These are phyloP conservation scores for Tricholoma matsutake DNA, from an alignment of 768 basidiomycete species.

Conservation along the genomic window DNA sequence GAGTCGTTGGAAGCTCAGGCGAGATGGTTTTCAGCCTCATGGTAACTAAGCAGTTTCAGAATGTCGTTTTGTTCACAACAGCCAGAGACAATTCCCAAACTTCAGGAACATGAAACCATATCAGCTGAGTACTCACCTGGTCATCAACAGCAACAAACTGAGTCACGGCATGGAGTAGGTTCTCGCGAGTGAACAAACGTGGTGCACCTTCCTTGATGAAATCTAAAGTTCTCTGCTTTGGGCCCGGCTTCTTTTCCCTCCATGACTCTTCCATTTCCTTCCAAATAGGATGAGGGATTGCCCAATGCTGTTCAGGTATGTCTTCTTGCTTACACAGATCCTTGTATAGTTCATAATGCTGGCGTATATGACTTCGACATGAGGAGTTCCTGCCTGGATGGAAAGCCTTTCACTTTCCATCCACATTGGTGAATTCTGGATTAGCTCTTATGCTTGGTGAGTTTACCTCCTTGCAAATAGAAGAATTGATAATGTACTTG, in stretches of 20 bases:
- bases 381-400: background rate
- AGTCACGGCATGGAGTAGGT: conserved; percentile 7
- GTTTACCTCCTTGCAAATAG: background rate
- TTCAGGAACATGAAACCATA: background rate
- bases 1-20: background rate
- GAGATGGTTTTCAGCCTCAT: background rate
- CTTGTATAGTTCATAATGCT: background rate
- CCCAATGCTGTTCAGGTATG: background rate
- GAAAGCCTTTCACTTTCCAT: background rate
- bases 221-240: background rate
- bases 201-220: background rate
- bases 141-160: conserved; percentile 12
- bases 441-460: background rate
- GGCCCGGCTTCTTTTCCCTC: background rate
- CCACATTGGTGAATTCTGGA: background rate
- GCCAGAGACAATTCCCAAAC: conserved; percentile 2
- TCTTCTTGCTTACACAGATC: background rate
- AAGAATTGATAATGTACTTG: background rate
- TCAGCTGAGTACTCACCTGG: conserved; percentile 8
- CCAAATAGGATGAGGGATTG: too few species aligned
- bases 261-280: background rate
- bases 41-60: background rate
- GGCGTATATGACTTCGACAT: background rate
- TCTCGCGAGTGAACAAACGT: conserved; percentile 6
- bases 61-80: conserved; percentile 1